Evolutionary conservation across 2,329 filamentous ascomycete genomes (phyloP), one percentile per base, ranked within the genome.

Genomic region (Ceratocystis colombiana): DNA sequence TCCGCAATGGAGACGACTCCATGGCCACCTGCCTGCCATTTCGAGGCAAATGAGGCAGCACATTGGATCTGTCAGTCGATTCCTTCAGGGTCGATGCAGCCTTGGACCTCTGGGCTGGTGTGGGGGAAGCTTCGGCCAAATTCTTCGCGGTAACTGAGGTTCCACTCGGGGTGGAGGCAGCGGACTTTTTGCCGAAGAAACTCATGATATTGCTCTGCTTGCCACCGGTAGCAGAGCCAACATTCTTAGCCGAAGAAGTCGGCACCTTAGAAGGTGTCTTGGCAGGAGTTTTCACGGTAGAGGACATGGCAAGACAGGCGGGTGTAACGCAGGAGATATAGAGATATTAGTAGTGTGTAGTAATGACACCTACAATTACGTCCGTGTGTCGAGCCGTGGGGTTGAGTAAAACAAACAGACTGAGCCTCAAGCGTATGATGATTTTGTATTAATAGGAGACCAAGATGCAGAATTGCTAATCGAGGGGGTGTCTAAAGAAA

Each of bases 1-100:
- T 59, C 25, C 55, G 88, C 5, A 88, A 82, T 3, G 90, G 90
- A 0, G 90, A 66, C 92, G 67, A 87, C 76, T 76, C 62, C 80
- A 80, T n/a, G 75, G 77, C 22, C 78, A 77, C 71, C 81, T 64
- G 67, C 50, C 66, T 68, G n/a, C 63, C 62, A 30, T 30, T 28
- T 46, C 62, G 65, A 72, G 62, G 68, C 64, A 69, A 71, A 72
- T 67, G 8, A n/a, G 75, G 75, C 22, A 76, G 71, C 69, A 74
- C 70, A 73, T 78, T 78, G 72, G 75, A 73, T 68, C 75, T 77
- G 44, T n/a, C 33, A 20, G 75, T 76, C 30, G 76, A 75, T 70
- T 78, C 77, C 70, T 76, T 74, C 6, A 79, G 28, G 12, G 53
- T 25, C 25, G 30, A 48, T 8, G 46, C 61, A 17, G 45, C 25